Evolutionary conservation across 345 rosid genomes (phyloP).

Genomic region (Eutrema yunnanense): DNA sequence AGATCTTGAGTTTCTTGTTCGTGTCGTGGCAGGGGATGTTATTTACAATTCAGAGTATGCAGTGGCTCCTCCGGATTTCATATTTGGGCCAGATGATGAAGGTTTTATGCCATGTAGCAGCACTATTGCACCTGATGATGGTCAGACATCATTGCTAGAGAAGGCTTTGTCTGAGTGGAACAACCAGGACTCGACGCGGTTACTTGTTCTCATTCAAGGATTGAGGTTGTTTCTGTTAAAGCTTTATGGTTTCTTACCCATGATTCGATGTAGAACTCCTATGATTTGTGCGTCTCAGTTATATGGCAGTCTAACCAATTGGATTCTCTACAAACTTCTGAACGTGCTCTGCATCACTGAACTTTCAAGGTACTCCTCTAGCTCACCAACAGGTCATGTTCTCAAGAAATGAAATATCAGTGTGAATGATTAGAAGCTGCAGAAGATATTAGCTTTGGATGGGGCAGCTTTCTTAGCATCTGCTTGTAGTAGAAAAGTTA

Average conservation of each 20-base stretch:
- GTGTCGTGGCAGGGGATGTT: constrained; percentile 64
- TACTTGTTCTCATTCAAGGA: constrained; percentile 60
- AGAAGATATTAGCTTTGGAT: not conserved
- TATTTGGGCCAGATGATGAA: constrained; percentile 81
- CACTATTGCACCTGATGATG: constrained; percentile 23
- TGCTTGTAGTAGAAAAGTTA: constrained; percentile 34
- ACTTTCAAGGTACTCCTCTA: not conserved
- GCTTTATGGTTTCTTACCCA: not conserved
- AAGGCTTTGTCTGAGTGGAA: constrained; percentile 61
- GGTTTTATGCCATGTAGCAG: constrained; percentile 52
- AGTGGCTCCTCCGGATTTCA: constrained; percentile 64
- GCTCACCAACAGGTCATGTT: not conserved
- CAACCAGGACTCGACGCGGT: constrained; percentile 55
- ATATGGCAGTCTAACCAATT: not conserved
- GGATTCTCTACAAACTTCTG: not conserved
- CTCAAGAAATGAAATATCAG: not conserved
- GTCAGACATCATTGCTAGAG: constrained; percentile 18
- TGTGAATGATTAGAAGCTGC: not conserved
- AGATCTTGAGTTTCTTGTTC: not conserved
- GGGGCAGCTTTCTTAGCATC: not conserved
- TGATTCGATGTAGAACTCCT: not conserved
- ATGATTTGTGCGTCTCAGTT: not conserved
- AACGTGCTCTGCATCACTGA: not conserved
- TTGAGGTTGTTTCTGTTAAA: constrained; percentile 45
- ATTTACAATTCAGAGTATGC: constrained; percentile 79